Evolutionary conservation across 768 basidiomycete species (phyloP).

Genomic region (Trametes cubensis): DNA sequence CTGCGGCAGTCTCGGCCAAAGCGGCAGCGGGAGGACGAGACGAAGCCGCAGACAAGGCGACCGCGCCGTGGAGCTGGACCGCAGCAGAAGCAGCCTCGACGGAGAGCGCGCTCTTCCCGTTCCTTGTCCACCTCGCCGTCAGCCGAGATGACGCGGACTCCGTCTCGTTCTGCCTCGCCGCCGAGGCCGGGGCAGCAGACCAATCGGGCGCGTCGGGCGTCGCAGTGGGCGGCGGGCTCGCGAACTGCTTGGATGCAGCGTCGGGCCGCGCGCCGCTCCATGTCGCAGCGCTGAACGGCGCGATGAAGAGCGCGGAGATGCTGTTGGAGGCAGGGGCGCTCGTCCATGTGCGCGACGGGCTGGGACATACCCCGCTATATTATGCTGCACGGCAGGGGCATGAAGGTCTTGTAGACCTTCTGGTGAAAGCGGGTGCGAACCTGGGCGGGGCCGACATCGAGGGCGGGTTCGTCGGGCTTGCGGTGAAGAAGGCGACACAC

Average conservation of each 20-base stretch:
- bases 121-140: constrained; percentile 78
- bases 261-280: constrained; percentile 80
- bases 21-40: constrained; percentile 22
- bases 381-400: constrained; percentile 80
- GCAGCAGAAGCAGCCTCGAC: constrained; percentile 72
- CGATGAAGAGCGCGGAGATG: constrained; percentile 41
- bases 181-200: constrained; percentile 26
- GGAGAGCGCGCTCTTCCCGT: constrained; percentile 72
- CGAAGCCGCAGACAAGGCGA: constrained; percentile 26
- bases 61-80: constrained; percentile 78
- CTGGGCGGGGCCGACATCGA: constrained; percentile 68
- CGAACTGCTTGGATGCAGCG: constrained; percentile 70
- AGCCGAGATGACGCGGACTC: constrained; percentile 68
- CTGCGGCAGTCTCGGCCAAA: not conserved
- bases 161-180: constrained; percentile 59
- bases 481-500: constrained; percentile 41
- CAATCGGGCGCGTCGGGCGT: constrained; percentile 31
- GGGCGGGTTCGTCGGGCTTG: constrained; percentile 57
- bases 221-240: constrained; percentile 64
- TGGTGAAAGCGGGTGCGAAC: constrained; percentile 74
- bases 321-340: constrained; percentile 75
- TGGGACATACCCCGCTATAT: constrained; percentile 85
- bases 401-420: constrained; percentile 57
- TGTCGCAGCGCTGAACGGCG: constrained; percentile 73
- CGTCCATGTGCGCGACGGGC: constrained; percentile 76